These are phyloP conservation scores for Metschnikowia similis DNA, from an alignment of 805 yeast genomes.

Conservation along the genomic window DNA sequence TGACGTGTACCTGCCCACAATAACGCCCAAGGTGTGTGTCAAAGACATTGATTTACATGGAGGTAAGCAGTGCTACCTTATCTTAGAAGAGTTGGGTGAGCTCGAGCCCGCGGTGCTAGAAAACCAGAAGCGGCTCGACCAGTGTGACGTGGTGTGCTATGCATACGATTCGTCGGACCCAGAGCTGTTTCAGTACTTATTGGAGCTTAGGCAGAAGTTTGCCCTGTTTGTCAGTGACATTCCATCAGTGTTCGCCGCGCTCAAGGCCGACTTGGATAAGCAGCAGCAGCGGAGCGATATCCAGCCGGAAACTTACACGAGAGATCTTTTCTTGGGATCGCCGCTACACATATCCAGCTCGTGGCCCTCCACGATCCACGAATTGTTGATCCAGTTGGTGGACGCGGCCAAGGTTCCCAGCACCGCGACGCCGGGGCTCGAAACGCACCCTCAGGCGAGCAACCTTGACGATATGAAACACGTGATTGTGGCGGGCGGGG, in stretches of 20 bases:
- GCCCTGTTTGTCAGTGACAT: conserved; percentile 54
- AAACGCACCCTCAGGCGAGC: conserved; percentile 57
- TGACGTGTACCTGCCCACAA: conserved; percentile 73
- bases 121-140: conserved; percentile 62
- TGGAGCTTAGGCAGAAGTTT: conserved; percentile 60
- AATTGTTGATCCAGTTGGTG: conserved; percentile 79
- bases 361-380: conserved; percentile 85
- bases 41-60: conserved; percentile 92
- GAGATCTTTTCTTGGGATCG: conserved; percentile 60
- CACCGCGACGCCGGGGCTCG: conserved; percentile 67
- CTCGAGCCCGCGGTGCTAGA: conserved; percentile 77
- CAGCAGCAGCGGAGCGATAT: conserved; percentile 85
- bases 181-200: conserved; percentile 80
- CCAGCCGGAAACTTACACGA: conserved; percentile 85
- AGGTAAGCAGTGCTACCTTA: conserved; percentile 91
- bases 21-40: conserved; percentile 75
- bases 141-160: conserved; percentile 88
- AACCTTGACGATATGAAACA: conserved; percentile 50
- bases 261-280: conserved; percentile 92
- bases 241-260: conserved; percentile 85
- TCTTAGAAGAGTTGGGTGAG: conserved; percentile 86
- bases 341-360: conserved; percentile 88
- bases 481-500: conserved; percentile 61
- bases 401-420: conserved; percentile 84
- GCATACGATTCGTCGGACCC: conserved; percentile 96